A percentile compares a stretch with the other conserved stretches of the same genome.
Conservation (phyloP, 768 basidiomycete species). For the Lentinus tigrinus region DNA sequence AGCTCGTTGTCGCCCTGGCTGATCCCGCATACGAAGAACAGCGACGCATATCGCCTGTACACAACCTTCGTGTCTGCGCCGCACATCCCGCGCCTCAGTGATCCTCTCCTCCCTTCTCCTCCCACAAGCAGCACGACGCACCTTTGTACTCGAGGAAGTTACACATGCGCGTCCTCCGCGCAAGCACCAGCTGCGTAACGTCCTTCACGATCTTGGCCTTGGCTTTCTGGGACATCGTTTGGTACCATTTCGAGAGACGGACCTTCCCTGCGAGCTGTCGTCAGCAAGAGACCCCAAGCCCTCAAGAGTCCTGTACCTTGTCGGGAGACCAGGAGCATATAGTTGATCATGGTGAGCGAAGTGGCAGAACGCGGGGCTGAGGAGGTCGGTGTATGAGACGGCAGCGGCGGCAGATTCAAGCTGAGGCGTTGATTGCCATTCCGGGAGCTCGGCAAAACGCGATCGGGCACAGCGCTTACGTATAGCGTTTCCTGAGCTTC, state of each 20-base stretch:
- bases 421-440: conserved; percentile 16
- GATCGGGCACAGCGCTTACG: background rate
- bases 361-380: background rate
- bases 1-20: conserved; percentile 87
- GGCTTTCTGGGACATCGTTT: conserved; percentile 73
- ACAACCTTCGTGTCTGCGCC: conserved; percentile 77
- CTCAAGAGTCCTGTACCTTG: conserved; percentile 57
- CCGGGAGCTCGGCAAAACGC: conserved; percentile 5
- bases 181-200: conserved; percentile 89
- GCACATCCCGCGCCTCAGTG: background rate
- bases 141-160: conserved; percentile 98
- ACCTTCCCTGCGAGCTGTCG: conserved; percentile 67
- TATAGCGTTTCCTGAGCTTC: no score
- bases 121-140: conserved; percentile 30
- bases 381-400: background rate
- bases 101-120: background rate
- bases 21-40: conserved; percentile 93
- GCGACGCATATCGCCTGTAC: conserved; percentile 91
- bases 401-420: background rate
- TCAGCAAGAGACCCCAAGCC: background rate
- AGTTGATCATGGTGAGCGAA: conserved; percentile 70
- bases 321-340: conserved; percentile 89
- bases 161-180: conserved; percentile 87
- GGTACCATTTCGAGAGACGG: conserved; percentile 95
- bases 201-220: conserved; percentile 95